These are phyloP conservation scores for Pestalotiopsis sp. DNA, from an alignment of 2,329 filamentous ascomycete species.

Conservation along the genomic window DNA sequence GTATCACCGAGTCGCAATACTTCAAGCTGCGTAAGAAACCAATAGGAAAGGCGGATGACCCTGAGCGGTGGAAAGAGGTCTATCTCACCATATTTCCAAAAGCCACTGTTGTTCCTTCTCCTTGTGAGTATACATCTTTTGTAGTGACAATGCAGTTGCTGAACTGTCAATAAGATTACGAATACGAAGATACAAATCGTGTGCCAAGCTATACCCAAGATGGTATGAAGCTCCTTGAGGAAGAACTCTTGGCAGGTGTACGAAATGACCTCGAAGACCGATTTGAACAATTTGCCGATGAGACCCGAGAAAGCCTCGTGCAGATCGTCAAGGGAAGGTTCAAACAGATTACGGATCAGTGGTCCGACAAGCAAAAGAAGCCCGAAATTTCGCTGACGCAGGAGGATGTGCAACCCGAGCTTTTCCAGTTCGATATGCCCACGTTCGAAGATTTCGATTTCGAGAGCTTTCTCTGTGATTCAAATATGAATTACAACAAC, in stretches of 20 bases:
- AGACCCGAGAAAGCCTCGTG: background rate
- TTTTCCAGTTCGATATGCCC: background rate
- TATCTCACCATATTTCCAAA: constrained; percentile 15
- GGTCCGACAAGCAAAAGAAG: background rate
- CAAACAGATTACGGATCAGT: background rate
- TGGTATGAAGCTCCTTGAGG: background rate
- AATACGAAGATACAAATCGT: constrained; percentile 4
- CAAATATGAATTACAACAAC: background rate
- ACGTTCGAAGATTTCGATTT: background rate
- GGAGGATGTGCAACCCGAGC: background rate
- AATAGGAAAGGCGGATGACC: background rate
- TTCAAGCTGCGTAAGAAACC: constrained; percentile 12
- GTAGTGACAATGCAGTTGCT: background rate
- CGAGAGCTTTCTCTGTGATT: background rate
- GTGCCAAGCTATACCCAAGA: background rate
- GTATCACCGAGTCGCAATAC: constrained; percentile 13
- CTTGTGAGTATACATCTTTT: constrained; percentile 9
- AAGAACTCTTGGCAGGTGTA: background rate
- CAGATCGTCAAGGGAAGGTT: background rate
- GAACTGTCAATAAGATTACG: constrained; percentile 8
- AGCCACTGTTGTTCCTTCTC: constrained; percentile 8
- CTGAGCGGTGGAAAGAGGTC: constrained; percentile 12
- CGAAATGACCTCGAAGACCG: constrained; percentile 7
- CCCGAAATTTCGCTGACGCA: background rate
- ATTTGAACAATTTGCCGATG: background rate